These are phyloP conservation scores for Cenchrus americanus DNA, from an alignment of 176 grass and related monocot species.

Conservation along the genomic window DNA sequence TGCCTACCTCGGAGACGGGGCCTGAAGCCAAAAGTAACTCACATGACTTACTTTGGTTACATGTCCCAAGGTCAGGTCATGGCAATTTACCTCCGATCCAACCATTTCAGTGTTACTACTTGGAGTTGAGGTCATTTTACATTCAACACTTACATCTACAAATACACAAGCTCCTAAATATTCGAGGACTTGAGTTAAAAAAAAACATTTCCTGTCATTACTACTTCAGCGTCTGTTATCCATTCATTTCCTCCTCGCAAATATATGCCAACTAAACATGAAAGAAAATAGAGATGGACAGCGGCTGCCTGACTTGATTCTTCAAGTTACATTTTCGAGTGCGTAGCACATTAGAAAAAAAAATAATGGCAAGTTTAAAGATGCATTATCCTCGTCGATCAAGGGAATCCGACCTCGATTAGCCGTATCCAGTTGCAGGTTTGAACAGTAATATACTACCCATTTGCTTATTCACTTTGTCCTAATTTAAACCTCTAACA, in stretches of 20 bases:
- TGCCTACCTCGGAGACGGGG: conserved; percentile 29
- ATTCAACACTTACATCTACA: background rate
- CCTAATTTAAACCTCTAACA: conserved; percentile 17
- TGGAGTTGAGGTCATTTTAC: background rate
- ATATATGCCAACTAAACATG: background rate
- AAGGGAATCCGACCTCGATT: conserved; percentile 46
- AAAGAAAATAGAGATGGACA: background rate
- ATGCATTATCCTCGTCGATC: conserved; percentile 47
- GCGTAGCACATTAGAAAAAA: background rate
- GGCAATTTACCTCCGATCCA: background rate
- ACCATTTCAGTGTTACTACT: background rate
- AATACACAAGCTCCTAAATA: background rate
- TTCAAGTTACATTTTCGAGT: background rate
- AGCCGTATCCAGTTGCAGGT: conserved; percentile 28
- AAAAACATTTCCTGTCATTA: background rate
- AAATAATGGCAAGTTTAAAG: conserved; percentile 33
- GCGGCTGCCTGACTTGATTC: background rate
- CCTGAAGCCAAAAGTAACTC: conserved; percentile 12
- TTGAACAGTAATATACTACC: conserved; percentile 26
- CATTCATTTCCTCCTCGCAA: background rate
- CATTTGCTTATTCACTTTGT: conserved; percentile 21
- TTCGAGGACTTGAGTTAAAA: background rate
- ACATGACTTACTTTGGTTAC: conserved; percentile 11
- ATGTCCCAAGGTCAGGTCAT: background rate
- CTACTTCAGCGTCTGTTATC: background rate